Percentiles rank a stretch among this genome's conserved stretches.
Conservation (phyloP, 2,329 filamentous ascomycete species). For the Fusarium buxicola region DNA sequence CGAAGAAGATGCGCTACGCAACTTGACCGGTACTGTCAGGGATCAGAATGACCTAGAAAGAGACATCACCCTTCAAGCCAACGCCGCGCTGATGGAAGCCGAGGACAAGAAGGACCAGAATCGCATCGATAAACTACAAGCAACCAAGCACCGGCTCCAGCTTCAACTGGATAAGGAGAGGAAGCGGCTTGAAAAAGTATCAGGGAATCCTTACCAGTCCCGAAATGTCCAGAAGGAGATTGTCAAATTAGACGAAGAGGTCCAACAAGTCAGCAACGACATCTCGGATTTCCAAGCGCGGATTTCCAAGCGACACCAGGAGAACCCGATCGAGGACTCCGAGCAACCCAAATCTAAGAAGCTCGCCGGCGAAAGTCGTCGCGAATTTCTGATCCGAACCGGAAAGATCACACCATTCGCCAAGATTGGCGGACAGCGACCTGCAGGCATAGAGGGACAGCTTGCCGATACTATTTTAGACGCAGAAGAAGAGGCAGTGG, state of each 20-base stretch:
- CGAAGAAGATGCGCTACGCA: slow-evolving; percentile 70
- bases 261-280: slow-evolving; percentile 75
- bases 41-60: slow-evolving; percentile 92
- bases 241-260: slow-evolving; percentile 71
- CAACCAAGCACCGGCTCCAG: slow-evolving; percentile 69
- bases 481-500: slow-evolving; percentile 77
- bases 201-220: slow-evolving; percentile 62
- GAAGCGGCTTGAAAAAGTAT: slow-evolving; percentile 58
- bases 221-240: slow-evolving; percentile 74
- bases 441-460: slow-evolving; percentile 72
- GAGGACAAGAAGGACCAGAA: slow-evolving; percentile 73
- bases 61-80: slow-evolving; percentile 78
- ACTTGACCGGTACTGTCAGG: slow-evolving; percentile 76
- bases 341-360: slow-evolving; percentile 65
- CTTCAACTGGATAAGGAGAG: slow-evolving; percentile 70
- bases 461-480: slow-evolving; percentile 83
- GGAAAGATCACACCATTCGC: slow-evolving; percentile 98
- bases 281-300: slow-evolving; percentile 83
- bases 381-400: slow-evolving; percentile 92
- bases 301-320: slow-evolving; percentile 78
- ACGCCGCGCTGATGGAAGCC: slow-evolving; percentile 67
- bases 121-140: slow-evolving; percentile 69
- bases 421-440: slow-evolving; percentile 74
- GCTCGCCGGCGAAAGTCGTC: slow-evolving; percentile 82
- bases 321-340: slow-evolving; percentile 57